phyloP scores from a whole-genome alignment of 495 filamentous ascomycete species.

The Apiosordaria backusii region DNA sequence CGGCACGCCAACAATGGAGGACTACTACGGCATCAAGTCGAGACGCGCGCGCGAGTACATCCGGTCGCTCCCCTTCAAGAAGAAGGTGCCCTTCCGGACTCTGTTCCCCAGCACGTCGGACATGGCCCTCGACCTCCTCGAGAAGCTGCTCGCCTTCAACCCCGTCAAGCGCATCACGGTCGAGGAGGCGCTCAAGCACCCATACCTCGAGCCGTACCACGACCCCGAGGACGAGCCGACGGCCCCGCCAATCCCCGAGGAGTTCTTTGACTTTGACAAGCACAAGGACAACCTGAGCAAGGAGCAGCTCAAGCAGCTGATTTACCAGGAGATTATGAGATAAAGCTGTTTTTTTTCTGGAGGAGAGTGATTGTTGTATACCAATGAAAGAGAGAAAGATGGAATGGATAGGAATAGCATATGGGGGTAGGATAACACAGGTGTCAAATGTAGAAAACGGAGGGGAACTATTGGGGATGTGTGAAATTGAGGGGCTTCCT shows the following conservation, averaged over 20 bases:
- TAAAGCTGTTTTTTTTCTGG: slow-evolving; percentile 40
- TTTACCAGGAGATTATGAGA: slow-evolving; percentile 99
- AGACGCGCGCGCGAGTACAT: slow-evolving; percentile 98
- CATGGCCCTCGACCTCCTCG: slow-evolving; percentile 85
- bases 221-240: slow-evolving; percentile 99
- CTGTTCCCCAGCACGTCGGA: slow-evolving; percentile 98
- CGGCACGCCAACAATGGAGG: slow-evolving; percentile 98
- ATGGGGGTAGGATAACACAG: not conserved
- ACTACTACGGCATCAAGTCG: slow-evolving; percentile 99
- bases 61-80: slow-evolving; percentile 99
- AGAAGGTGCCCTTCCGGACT: slow-evolving; percentile 96
- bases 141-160: slow-evolving; percentile 96
- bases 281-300: slow-evolving; percentile 99
- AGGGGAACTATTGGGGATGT: not conserved
- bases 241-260: slow-evolving; percentile 91
- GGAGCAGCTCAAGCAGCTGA: slow-evolving; percentile 94
- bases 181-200: slow-evolving; percentile 94
- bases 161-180: slow-evolving; percentile 98
- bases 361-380: not conserved
- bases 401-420: not conserved
- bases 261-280: slow-evolving; percentile 99
- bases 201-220: slow-evolving; percentile 98
- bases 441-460: not conserved
- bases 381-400: not conserved
- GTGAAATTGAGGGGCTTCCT: not conserved